Percentiles rank a stretch among this genome's conserved stretches.
Conservation (phyloP, 1,284 basidiomycete species). For the Ustilago esculenta region DNA sequence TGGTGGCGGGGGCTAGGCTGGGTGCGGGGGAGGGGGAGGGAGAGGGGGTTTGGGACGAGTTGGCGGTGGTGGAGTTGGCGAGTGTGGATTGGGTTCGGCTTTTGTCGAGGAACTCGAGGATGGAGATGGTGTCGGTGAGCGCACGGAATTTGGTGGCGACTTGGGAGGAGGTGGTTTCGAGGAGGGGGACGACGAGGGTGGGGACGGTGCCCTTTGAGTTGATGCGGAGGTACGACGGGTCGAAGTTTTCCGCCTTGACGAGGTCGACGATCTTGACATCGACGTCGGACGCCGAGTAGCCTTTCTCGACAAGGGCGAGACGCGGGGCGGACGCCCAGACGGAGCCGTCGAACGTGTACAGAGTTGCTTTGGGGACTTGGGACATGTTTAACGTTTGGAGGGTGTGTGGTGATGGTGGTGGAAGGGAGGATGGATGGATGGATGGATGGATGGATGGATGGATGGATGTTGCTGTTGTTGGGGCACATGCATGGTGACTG, state of each 20-base stretch:
- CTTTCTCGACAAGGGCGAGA: constrained; percentile 52
- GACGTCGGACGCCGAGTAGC: constrained; percentile 50
- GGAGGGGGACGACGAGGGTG: constrained; percentile 81
- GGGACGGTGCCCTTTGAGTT: constrained; percentile 87
- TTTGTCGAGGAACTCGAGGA: constrained; percentile 76
- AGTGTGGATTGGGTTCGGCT: constrained; percentile 69
- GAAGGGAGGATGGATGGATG: not conserved
- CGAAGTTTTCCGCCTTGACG: constrained; percentile 72
- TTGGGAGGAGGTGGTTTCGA: constrained; percentile 77
- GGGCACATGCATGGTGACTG: too few relatives aligned
- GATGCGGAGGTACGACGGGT: constrained; percentile 76
- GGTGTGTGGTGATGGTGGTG: not conserved
- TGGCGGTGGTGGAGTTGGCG: constrained; percentile 74
- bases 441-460: too few relatives aligned
- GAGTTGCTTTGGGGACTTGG: constrained; percentile 45
- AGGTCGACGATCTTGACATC: constrained; percentile 62
- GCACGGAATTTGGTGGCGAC: constrained; percentile 83
- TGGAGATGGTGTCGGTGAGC: constrained; percentile 79
- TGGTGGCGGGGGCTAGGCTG: constrained; percentile 80
- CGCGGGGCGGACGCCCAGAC: constrained; percentile 52
- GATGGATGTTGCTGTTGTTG: too few relatives aligned
- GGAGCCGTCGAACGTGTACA: constrained; percentile 55
- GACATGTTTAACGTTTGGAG: constrained; percentile 14
- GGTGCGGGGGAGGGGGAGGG: too few relatives aligned
- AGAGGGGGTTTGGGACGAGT: too few relatives aligned